These are phyloP conservation scores for Penicillium sp. DNA, from an alignment of 2,329 filamentous ascomycete genomes.

Conservation along the genomic window DNA sequence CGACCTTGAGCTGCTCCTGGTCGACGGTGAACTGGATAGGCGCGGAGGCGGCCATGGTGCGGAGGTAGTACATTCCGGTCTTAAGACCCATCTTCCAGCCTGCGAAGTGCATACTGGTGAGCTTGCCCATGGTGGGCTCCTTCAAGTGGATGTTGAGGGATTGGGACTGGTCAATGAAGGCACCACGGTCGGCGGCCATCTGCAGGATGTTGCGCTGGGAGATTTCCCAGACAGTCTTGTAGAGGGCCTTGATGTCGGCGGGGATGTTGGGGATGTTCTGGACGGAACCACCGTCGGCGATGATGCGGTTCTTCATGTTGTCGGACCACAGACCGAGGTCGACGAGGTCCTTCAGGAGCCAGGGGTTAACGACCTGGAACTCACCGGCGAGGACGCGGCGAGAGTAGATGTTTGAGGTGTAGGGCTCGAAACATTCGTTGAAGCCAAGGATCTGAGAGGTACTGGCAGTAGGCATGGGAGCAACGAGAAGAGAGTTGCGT, in stretches of 20 bases:
- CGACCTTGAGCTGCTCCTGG: conserved; percentile 87
- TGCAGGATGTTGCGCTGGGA: conserved; percentile 93
- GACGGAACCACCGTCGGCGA: conserved; percentile 91
- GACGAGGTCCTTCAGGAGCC: conserved; percentile 96
- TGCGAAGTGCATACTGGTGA: conserved; percentile 98
- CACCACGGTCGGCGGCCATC: conserved; percentile 97
- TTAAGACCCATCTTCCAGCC: conserved; percentile 99
- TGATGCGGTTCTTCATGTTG: conserved; percentile 99
- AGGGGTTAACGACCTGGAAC: conserved; percentile 99
- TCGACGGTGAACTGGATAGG: conserved; percentile 99
- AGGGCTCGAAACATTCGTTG: conserved; percentile 99
- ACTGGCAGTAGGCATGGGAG: conserved; percentile 96
- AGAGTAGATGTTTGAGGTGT: conserved; percentile 99
- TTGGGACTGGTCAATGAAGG: conserved; percentile 98
- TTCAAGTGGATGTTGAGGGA: conserved; percentile 99
- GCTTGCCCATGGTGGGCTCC: conserved; percentile 99
- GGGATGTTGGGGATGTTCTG: conserved; percentile 98
- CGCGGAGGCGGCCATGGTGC: conserved; percentile 92
- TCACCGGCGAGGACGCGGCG: conserved; percentile 96
- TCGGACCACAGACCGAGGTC: conserved; percentile 98
- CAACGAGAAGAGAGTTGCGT: conserved; percentile 91
- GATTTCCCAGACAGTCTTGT: conserved; percentile 99
- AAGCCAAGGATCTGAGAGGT: conserved; percentile 98
- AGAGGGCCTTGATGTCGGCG: conserved; percentile 90
- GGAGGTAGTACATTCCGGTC: conserved; percentile 99